These are phyloP conservation scores for Starmerella davenportii DNA, from an alignment of 805 yeast genomes.

Conservation along the genomic window DNA sequence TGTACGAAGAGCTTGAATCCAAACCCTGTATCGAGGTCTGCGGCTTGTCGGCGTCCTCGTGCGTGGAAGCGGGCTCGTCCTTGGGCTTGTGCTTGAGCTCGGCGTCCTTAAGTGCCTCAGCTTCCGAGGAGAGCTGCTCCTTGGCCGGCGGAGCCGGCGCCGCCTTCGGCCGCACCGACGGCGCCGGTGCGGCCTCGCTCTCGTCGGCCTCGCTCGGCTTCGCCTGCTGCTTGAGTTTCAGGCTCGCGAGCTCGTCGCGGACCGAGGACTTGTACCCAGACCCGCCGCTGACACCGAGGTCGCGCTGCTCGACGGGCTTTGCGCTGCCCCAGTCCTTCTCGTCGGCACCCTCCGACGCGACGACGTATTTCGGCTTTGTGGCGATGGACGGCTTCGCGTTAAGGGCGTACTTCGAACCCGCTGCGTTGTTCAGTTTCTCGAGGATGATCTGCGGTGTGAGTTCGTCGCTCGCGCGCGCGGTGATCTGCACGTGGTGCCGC, in stretches of 20 bases:
- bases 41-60: not conserved
- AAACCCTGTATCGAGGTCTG: constrained; percentile 12
- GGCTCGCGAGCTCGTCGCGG: constrained; percentile 8
- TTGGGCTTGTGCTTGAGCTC: constrained; percentile 1
- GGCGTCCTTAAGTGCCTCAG: not conserved
- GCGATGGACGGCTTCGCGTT: constrained; percentile 18
- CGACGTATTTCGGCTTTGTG: constrained; percentile 22
- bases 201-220: not conserved
- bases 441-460: constrained; percentile 61
- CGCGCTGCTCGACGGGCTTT: constrained; percentile 19
- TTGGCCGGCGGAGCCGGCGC: constrained; percentile 10
- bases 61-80: constrained; percentile 2
- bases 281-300: constrained; percentile 4
- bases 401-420: constrained; percentile 85
- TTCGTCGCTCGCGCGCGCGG: constrained; percentile 90
- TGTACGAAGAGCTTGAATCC: constrained; percentile 18
- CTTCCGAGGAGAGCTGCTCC: constrained; percentile 1
- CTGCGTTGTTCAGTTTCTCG: constrained; percentile 65
- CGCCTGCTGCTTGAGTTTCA: constrained; percentile 2
- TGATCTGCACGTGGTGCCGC: constrained; percentile 88
- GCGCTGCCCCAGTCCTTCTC: constrained; percentile 61
- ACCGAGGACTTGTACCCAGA: constrained; percentile 11
- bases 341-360: constrained; percentile 22
- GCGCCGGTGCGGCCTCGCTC: constrained; percentile 33
- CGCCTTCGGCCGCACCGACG: constrained; percentile 47